Conservation (phyloP, 116 monocot genomes). For the Papilionanthe hybrid region DNA sequence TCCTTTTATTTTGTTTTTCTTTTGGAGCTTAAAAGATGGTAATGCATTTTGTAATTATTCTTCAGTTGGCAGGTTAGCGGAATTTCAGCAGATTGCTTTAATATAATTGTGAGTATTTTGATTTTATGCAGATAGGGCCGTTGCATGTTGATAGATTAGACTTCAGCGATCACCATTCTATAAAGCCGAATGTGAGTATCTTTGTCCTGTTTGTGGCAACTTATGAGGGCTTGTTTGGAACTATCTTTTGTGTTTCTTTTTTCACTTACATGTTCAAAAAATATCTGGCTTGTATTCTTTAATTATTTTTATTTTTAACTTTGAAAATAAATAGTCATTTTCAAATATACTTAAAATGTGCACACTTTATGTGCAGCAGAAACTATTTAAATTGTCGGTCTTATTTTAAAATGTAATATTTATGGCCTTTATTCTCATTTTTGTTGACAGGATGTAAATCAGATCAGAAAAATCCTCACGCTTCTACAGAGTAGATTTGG, state of each 20-base stretch:
- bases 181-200: constrained; percentile 42
- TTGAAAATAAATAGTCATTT: no score
- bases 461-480: constrained; percentile 32
- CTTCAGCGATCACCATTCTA: constrained; percentile 67
- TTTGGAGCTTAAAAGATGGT: no score
- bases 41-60: no score
- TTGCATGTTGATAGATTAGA: constrained; percentile 52
- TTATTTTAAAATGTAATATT: neutral
- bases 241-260: no score
- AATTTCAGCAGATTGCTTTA: neutral
- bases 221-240: neutral
- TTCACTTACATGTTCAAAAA: no score
- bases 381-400: neutral
- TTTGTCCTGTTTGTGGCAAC: neutral
- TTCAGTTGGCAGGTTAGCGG: neutral
- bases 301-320: no score
- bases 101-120: neutral
- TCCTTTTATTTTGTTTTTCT: no score
- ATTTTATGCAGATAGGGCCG: constrained; percentile 53
- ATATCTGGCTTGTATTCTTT: no score
- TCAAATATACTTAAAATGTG: no score
- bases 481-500: constrained; percentile 22
- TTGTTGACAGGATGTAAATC: constrained; percentile 39
- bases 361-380: neutral
- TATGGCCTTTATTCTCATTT: neutral